phyloP scores from a whole-genome alignment of 768 basidiomycete species.

The Boletus insuetus region DNA sequence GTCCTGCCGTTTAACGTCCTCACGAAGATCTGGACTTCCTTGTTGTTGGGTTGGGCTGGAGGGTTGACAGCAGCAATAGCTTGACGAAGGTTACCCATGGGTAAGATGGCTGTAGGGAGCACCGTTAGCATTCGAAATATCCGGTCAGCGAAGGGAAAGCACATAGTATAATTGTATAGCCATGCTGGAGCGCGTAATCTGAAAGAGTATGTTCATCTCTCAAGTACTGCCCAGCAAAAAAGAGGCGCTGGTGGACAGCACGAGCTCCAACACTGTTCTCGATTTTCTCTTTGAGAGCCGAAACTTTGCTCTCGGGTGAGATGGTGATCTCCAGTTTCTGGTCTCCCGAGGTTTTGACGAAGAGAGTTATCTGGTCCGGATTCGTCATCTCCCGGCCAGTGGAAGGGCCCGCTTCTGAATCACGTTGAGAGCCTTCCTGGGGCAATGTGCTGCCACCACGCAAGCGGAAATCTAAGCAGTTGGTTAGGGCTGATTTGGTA shows the following conservation, averaged over 20 bases:
- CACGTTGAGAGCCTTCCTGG: background rate
- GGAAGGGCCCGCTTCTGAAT: background rate
- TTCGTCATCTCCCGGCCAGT: background rate
- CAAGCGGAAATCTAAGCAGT: background rate
- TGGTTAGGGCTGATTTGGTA: background rate
- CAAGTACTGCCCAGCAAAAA: background rate
- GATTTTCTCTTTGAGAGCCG: background rate
- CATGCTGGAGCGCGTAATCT: background rate
- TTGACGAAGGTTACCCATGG: background rate
- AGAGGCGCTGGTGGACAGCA: background rate
- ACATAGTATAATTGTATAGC: background rate
- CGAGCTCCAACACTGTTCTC: background rate
- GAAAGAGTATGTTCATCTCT: background rate
- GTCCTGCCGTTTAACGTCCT: background rate
- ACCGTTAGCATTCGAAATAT: background rate
- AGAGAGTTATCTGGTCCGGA: background rate
- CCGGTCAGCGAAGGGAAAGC: background rate
- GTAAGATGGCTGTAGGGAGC: background rate
- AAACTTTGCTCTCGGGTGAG: background rate
- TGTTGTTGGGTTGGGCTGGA: background rate
- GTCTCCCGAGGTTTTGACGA: background rate
- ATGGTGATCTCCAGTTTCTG: background rate
- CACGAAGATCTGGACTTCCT: background rate
- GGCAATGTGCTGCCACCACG: background rate
- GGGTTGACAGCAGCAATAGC: background rate